These are phyloP conservation scores for Geosmithia flava DNA, from an alignment of 2,329 filamentous ascomycete genomes.

Conservation along the genomic window DNA sequence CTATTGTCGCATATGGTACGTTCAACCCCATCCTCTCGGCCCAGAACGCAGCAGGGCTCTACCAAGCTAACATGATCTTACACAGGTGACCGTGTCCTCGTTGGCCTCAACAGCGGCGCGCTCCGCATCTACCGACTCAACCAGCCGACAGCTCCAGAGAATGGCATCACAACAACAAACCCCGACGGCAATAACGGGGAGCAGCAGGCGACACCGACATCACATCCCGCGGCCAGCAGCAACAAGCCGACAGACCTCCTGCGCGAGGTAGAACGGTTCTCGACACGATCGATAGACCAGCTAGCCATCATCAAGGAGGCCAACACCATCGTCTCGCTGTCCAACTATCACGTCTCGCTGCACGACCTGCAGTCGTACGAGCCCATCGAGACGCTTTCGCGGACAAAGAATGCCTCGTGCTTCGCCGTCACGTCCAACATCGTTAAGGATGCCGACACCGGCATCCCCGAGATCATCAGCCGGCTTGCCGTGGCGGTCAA, in stretches of 20 bases:
- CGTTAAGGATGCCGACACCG: conserved; percentile 74
- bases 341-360: conserved; percentile 78
- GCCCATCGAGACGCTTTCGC: conserved; percentile 63
- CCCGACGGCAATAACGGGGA: conserved; percentile 14
- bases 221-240: conserved; percentile 8
- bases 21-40: background rate
- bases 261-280: conserved; percentile 90
- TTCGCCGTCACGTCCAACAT: conserved; percentile 96
- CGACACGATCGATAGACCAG: conserved; percentile 79
- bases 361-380: conserved; percentile 81
- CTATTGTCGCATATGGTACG: conserved; percentile 77
- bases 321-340: conserved; percentile 79
- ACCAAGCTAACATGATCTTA: background rate
- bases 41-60: background rate
- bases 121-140: conserved; percentile 89
- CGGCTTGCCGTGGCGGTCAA: conserved; percentile 87
- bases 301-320: conserved; percentile 93
- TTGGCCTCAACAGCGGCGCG: conserved; percentile 80
- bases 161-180: conserved; percentile 15
- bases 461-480: conserved; percentile 87
- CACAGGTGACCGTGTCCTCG: conserved; percentile 74
- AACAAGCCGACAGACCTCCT: conserved; percentile 65
- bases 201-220: conserved; percentile 3
- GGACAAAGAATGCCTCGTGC: conserved; percentile 76
- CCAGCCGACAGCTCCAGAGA: conserved; percentile 34